Percentiles rank a stretch among this genome's conserved stretches.
These are phyloP conservation scores for Penstemon eatonii DNA, from an alignment of 257 asterid genomes.

Conservation along the genomic window DNA sequence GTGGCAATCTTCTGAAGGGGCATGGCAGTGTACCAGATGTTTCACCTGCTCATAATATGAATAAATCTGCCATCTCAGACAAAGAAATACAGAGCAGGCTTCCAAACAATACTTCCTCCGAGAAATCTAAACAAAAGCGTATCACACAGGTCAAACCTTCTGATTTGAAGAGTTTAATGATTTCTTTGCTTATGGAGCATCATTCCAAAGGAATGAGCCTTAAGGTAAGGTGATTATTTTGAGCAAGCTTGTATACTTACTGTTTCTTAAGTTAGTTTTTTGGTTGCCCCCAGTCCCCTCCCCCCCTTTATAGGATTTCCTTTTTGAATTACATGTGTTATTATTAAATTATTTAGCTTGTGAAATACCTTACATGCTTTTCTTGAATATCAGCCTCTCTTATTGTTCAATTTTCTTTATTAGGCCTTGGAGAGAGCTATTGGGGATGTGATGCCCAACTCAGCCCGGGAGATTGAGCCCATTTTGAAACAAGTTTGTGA, in stretches of 20 bases:
- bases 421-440: slow-evolving; percentile 93
- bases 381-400: slow-evolving; percentile 10
- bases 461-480: slow-evolving; percentile 71
- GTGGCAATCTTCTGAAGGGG: slow-evolving; percentile 54
- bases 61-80: slow-evolving; percentile 51
- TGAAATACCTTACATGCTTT: slow-evolving; percentile 20
- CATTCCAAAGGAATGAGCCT: slow-evolving; percentile 80
- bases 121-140: slow-evolving; percentile 48
- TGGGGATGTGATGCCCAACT: slow-evolving; percentile 73
- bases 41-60: slow-evolving; percentile 41
- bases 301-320: not conserved
- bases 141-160: slow-evolving; percentile 45
- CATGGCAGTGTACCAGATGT: slow-evolving; percentile 43
- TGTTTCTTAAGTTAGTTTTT: slow-evolving; percentile 5
- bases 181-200: slow-evolving; percentile 69
- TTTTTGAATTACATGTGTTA: no score
- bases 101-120: slow-evolving; percentile 39
- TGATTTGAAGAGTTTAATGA: slow-evolving; percentile 68
- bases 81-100: slow-evolving; percentile 47
- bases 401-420: slow-evolving; percentile 24
- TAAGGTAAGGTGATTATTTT: slow-evolving; percentile 52
- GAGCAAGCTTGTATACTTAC: slow-evolving; percentile 20
- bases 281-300: not conserved
- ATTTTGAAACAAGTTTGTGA: slow-evolving; percentile 74
- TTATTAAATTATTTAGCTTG: not conserved